Conservation (phyloP, 2,329 filamentous ascomycete species). For the Hypoxylon sp. region DNA sequence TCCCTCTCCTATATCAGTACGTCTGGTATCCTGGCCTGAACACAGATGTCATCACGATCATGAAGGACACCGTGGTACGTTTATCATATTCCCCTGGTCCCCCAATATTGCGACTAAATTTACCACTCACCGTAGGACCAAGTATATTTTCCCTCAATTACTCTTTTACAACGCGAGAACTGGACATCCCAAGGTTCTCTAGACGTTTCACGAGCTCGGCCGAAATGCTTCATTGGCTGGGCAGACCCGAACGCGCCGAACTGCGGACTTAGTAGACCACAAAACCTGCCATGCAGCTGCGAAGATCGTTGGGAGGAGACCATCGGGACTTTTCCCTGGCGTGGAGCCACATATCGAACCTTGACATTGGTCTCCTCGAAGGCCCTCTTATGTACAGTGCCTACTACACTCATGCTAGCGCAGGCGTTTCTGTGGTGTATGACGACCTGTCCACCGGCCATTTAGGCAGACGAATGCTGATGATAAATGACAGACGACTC, state of each 20-base stretch:
- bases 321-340: conserved; percentile 14
- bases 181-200: conserved; percentile 19
- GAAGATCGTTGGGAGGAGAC: conserved; percentile 13
- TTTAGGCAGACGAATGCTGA: not conserved
- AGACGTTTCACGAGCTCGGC: not conserved
- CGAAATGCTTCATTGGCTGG: conserved; percentile 20
- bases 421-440: conserved; percentile 24
- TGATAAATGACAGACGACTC: conserved; percentile 8
- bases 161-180: conserved; percentile 20
- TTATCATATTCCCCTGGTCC: not conserved
- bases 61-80: conserved; percentile 17
- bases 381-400: conserved; percentile 10
- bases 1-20: conserved; percentile 16
- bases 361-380: conserved; percentile 39
- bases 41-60: conserved; percentile 21
- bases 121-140: conserved; percentile 1
- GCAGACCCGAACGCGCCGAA: conserved; percentile 1
- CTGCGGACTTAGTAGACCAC: conserved; percentile 2
- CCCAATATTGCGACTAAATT: not conserved
- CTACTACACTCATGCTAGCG: conserved; percentile 21
- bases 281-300: conserved; percentile 12
- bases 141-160: conserved; percentile 24
- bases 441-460: not conserved
- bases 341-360: conserved; percentile 30
- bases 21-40: conserved; percentile 19